Evolutionary conservation across 306 rosid genomes (phyloP), one percentile per base, ranked within the genome.

Genomic region (Vicia sativa): DNA sequence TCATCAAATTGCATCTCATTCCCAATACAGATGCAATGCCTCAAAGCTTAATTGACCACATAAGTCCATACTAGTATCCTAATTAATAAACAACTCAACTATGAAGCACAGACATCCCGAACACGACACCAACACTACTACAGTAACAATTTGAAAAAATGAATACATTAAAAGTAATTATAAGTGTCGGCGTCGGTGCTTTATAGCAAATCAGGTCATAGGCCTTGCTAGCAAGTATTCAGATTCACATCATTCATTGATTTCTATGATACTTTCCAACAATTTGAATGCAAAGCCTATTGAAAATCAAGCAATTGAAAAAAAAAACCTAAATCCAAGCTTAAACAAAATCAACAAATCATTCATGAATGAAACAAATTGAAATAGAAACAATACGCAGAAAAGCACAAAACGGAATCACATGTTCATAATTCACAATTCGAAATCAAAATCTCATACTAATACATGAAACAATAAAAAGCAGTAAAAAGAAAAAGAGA

Each of bases 401-500:
- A 59, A 56, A 1, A 66, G 74, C 59, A 68, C 11, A 71, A 71
- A 71, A 35, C 21, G 46, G 59, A 15, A 66, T 72, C 45, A 78
- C 54, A 50, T 29, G 15, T 10, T 59, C 16, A 59, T 21, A 4
- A 52, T 52, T 11, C 12, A 37, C 34, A 77, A 65, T 38, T 37
- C 19, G 31, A 71, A 71, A 77, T 9, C 29, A 2, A 11, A 7
- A 66, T 26, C 72, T 41, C 71, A 74, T 55, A 48, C 49, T 60
- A 25, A 26, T 55, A 44, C 81, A 67, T 61, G 21, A 6, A 56
- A n/a, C 9, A 11, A 9, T 11, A 31, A 43, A 39, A 44, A 66
- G 43, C 49, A 76, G 37, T 70, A 48, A 60, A 68, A 66, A 69
- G 59, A 23, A 74, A 81, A 66, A 69, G 59, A 23, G 70, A 81